These are phyloP conservation scores for Moesziomyces sp. DNA, from an alignment of 1,284 basidiomycete genomes.

Conservation along the genomic window DNA sequence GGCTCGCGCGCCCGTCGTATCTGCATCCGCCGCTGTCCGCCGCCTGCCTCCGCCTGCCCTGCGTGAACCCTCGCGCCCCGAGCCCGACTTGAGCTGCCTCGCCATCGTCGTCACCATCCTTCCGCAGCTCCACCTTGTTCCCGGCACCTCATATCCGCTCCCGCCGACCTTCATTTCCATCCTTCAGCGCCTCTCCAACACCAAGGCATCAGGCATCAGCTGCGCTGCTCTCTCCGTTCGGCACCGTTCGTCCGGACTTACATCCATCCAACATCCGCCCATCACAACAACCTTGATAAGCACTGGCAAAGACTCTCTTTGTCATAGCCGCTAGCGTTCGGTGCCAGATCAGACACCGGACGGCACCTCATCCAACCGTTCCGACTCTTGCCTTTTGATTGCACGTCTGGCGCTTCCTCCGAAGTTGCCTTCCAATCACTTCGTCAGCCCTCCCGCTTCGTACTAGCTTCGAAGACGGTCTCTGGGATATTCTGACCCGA, in stretches of 20 bases:
- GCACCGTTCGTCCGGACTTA: not conserved
- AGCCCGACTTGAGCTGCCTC: too few relatives aligned
- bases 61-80: not conserved
- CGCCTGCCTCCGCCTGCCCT: too few relatives aligned
- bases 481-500: conserved; percentile 31
- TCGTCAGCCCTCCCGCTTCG: conserved; percentile 23
- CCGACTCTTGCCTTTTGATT: not conserved
- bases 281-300: not conserved
- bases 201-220: not conserved
- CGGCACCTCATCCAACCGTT: not conserved
- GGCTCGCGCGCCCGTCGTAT: not conserved
- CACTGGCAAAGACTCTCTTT: too few relatives aligned
- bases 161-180: not conserved
- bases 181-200: not conserved
- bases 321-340: not conserved
- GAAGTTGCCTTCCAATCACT: conserved; percentile 3
- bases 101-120: not conserved
- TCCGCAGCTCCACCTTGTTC: not conserved
- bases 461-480: conserved; percentile 10
- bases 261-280: not conserved
- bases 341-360: not conserved
- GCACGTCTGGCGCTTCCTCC: conserved; percentile 5
- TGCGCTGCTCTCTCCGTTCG: too few relatives aligned
- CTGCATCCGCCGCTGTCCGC: not conserved
- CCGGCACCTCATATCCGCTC: not conserved